A percentile compares a stretch with the other conserved stretches of the same genome.
phyloP scores from a whole-genome alignment of 1,284 basidiomycete genomes.

The Tetrapyrgos nigripes region DNA sequence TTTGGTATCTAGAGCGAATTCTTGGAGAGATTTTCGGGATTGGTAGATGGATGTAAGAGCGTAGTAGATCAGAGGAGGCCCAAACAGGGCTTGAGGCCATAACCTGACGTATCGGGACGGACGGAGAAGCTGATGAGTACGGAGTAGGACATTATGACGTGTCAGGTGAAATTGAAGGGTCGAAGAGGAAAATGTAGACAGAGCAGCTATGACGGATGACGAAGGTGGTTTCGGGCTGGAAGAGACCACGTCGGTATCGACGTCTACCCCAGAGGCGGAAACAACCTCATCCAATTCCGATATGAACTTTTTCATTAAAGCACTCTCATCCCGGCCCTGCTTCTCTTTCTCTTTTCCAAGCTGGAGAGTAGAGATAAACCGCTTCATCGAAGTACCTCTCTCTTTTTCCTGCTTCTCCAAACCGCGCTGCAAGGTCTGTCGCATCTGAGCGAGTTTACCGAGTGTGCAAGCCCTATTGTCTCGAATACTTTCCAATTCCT shows the following conservation, averaged over 20 bases:
- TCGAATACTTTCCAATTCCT: constrained; percentile 62
- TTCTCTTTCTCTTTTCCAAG: too few species aligned
- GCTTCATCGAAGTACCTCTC: not conserved
- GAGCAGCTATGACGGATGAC: not conserved
- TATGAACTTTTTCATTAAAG: not conserved
- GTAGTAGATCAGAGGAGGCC: constrained; percentile 68
- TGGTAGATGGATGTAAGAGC: constrained; percentile 52
- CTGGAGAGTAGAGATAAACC: not conserved
- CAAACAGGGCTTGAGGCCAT: constrained; percentile 73
- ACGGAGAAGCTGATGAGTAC: constrained; percentile 49
- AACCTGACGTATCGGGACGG: constrained; percentile 64
- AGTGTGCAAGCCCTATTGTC: constrained; percentile 69
- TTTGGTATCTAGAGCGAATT: constrained; percentile 65
- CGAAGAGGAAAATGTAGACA: not conserved
- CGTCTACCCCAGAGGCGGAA: too few species aligned
- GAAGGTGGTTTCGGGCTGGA: not conserved
- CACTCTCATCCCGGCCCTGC: too few species aligned
- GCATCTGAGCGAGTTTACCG: constrained; percentile 61
- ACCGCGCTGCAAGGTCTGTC: constrained; percentile 46
- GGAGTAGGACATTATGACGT: constrained; percentile 36
- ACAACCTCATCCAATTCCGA: not conserved
- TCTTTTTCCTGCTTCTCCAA: not conserved
- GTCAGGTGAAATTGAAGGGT: constrained; percentile 21
- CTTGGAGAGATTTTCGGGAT: constrained; percentile 56
- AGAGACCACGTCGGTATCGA: not conserved